A percentile compares a stretch with the other conserved stretches of the same genome.
Evolutionary conservation across 768 basidiomycete species (phyloP).

Genomic region (Mycena galopus): DNA sequence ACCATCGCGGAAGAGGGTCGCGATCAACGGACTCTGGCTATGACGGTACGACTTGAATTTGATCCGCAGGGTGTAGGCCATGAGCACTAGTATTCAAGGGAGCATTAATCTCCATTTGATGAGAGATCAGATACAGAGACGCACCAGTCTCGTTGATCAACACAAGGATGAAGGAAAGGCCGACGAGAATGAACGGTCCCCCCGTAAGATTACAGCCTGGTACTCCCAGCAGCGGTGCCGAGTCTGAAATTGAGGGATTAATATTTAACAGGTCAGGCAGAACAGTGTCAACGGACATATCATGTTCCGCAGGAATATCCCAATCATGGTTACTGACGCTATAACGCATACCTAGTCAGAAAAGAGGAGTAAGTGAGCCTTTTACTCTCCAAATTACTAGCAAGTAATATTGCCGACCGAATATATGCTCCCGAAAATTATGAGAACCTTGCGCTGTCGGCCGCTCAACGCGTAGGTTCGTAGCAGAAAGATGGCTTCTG

Average conservation of each 20-base stretch:
- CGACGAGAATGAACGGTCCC: slow-evolving; percentile 19
- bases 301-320: not conserved
- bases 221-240: not conserved
- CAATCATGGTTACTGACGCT: not conserved
- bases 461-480: slow-evolving; percentile 31
- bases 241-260: not conserved
- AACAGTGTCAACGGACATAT: not conserved
- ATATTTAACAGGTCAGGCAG: not conserved
- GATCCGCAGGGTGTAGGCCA: slow-evolving; percentile 27
- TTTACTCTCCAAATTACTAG: not conserved
- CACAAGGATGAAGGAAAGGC: slow-evolving; percentile 27
- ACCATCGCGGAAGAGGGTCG: slow-evolving; percentile 27
- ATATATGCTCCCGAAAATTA: slow-evolving; percentile 1
- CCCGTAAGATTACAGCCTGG: slow-evolving; percentile 26
- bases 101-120: not conserved
- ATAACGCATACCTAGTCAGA: not conserved
- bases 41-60: slow-evolving; percentile 9
- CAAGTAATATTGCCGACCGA: not conserved
- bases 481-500: slow-evolving; percentile 28
- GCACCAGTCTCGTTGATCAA: slow-evolving; percentile 22
- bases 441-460: not conserved
- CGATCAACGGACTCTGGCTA: slow-evolving; percentile 5
- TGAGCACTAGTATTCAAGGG: slow-evolving; percentile 2
- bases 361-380: not conserved
- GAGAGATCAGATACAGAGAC: not conserved